phyloP scores from a whole-genome alignment of 75 land plant genomes.

The Sequoiadendron giganteum region DNA sequence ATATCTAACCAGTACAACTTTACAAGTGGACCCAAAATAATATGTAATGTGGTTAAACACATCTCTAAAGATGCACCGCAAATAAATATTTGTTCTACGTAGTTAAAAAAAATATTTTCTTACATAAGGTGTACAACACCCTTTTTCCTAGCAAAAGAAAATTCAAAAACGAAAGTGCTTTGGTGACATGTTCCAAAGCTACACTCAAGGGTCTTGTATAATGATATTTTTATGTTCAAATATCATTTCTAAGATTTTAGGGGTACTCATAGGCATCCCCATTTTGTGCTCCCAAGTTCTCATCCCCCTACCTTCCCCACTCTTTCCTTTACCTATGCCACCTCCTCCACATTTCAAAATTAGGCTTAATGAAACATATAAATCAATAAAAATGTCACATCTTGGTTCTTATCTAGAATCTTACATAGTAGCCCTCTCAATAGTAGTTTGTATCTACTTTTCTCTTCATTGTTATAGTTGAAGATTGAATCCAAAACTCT shows the following conservation, averaged over 20 bases:
- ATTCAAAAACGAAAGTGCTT: background rate
- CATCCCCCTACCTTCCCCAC: background rate
- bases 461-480: background rate
- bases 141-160: no score
- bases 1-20: no score
- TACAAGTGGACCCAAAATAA: no score
- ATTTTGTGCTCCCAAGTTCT: background rate
- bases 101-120: no score
- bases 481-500: background rate
- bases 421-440: background rate
- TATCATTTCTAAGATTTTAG: background rate
- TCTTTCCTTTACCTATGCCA: background rate
- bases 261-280: background rate
- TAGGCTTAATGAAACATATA: background rate
- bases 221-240: no score
- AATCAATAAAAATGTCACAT: background rate
- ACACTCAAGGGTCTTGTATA: no score
- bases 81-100: no score
- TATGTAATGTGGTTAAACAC: no score
- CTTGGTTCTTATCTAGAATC: background rate
- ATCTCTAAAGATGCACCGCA: no score
- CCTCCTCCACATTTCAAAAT: background rate
- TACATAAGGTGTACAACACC: no score
- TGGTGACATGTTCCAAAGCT: background rate
- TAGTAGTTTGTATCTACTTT: background rate